Evolutionary conservation across 805 yeast genomes (phyloP), one percentile per base, ranked within the genome.

Genomic region (Nakazawaea ambrosiae): DNA sequence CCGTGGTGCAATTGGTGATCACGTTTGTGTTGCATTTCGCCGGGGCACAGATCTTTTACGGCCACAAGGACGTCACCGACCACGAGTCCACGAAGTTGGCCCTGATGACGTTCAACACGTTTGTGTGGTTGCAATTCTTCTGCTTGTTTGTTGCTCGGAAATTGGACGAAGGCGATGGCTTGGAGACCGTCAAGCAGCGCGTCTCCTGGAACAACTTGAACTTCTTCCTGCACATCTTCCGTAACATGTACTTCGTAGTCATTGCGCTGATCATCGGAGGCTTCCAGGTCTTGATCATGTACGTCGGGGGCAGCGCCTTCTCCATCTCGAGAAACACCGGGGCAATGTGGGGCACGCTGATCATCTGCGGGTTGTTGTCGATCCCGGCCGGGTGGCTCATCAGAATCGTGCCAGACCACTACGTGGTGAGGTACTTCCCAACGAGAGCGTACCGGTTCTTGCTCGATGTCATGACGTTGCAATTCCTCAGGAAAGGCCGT

Each of bases 81-180:
- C 76, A 68, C 45, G 71, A 78, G 44, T 56, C 64, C 34, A 70
- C 70, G 40, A 80, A 81, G 60, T 60, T 90, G 26, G 72, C 76
- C 46, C 87, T 97, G 2, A 67, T 89, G 74, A 90, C 95, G 1
- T 92, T 92, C 68, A 92, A 92, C 58, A 71, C 97, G 0, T 92
- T 92, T 68, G 97, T 92, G 33, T 92, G 98, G 98, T 67, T 92
- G 59, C 99, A 92, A 64, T 82, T 92, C 55, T 92, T 92, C 75
- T 88, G 90, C 49, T 70, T 92, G 61, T 76, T 90, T 53, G 94
- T 87, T 30, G 80, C 95, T 14, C 77, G 99, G 53, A 84, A 94
- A 46, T 65, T 92, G 41, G 97, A 92, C 59, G 94, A 84, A 60
- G 88, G 80, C 39, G 89, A 81, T 49, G 87, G 81, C 17, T 64